These are phyloP conservation scores for Capsicum baccatum DNA, from an alignment of 257 asterid species.

Conservation along the genomic window DNA sequence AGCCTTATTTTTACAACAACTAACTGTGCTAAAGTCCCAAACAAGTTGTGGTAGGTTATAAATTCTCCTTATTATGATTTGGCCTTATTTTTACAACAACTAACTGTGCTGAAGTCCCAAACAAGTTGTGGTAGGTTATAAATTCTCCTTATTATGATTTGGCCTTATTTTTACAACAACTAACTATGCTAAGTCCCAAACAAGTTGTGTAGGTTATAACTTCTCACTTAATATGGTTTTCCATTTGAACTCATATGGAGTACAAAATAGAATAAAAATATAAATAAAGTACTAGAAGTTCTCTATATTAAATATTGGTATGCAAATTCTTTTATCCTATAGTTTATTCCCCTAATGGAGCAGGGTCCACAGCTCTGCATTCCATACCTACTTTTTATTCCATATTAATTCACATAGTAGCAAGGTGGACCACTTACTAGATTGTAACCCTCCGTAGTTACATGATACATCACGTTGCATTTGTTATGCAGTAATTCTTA, in stretches of 20 bases:
- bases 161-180: background rate
- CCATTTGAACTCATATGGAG: background rate
- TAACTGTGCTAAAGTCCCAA: background rate
- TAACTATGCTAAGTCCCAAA: background rate
- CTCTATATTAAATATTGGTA: slow-evolving; percentile 44
- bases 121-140: background rate
- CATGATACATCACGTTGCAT: background rate
- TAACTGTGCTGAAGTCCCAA: background rate
- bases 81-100: background rate
- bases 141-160: background rate
- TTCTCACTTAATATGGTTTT: background rate
- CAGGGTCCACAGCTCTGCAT: slow-evolving; percentile 52
- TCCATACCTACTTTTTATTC: slow-evolving; percentile 60
- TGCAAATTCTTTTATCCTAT: slow-evolving; percentile 62
- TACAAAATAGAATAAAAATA: slow-evolving; percentile 35
- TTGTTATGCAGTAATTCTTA: background rate
- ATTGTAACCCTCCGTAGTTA: slow-evolving; percentile 51
- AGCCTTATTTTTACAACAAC: background rate
- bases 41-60: background rate
- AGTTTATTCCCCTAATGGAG: slow-evolving; percentile 62
- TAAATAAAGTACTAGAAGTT: slow-evolving; percentile 36
- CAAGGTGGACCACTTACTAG: slow-evolving; percentile 57
- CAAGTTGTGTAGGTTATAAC: background rate
- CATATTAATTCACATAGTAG: slow-evolving; percentile 49
- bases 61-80: background rate